phyloP scores from a whole-genome alignment of 2,329 filamentous ascomycete genomes.

The Stylonectria norvegica region DNA sequence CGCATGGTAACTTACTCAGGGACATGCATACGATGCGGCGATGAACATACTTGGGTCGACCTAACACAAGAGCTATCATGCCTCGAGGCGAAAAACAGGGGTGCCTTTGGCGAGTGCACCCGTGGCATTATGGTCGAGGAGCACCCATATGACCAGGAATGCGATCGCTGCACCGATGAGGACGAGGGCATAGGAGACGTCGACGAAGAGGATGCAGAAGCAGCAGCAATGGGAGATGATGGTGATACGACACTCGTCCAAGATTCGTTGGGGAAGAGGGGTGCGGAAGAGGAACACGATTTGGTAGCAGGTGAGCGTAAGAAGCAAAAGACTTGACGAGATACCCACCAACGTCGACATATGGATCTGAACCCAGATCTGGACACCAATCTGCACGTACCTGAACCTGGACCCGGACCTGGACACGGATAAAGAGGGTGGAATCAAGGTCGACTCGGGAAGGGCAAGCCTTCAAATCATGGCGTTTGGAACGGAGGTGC shows the following conservation, averaged over 20 bases:
- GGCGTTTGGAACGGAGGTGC: no score
- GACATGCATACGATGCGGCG: conserved; percentile 41
- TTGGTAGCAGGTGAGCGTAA: conserved; percentile 21
- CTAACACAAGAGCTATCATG: conserved; percentile 46
- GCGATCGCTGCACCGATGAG: conserved; percentile 40
- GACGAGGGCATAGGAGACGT: conserved; percentile 42
- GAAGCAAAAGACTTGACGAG: conserved; percentile 31
- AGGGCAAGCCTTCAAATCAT: no score
- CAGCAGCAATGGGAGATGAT: neutral
- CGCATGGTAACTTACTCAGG: conserved; percentile 45
- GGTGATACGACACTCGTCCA: conserved; percentile 4
- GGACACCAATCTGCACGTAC: no score
- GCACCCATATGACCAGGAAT: conserved; percentile 48
- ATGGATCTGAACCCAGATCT: conserved; percentile 1
- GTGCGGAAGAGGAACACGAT: conserved; percentile 18
- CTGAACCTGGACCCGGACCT: no score
- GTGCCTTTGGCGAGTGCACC: conserved; percentile 42
- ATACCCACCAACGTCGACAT: neutral
- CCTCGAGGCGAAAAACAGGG: conserved; percentile 48
- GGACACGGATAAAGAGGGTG: no score
- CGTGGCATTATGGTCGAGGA: conserved; percentile 40
- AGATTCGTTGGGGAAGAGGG: conserved; percentile 17
- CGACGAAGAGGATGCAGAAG: conserved; percentile 27
- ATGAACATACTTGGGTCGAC: conserved; percentile 41
- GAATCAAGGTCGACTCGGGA: no score